Evolutionary conservation across 331 rosid genomes (phyloP), one percentile per base, ranked within the genome.

Genomic region (Arachis monticola): DNA sequence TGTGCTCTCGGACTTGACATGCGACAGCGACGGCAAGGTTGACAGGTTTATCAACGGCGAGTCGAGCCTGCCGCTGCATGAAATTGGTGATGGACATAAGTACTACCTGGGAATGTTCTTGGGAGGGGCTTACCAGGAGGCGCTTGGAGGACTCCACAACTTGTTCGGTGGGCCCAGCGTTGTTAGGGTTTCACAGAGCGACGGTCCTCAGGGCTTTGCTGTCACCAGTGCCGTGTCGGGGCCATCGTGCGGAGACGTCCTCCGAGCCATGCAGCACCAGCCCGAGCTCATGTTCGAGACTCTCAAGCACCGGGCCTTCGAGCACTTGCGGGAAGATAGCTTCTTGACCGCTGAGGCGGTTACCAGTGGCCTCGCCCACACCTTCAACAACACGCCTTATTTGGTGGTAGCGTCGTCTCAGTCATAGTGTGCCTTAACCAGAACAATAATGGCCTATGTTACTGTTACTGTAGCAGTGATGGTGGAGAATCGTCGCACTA

Each of bases 111-210:
- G 97, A 77, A 95, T 95, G 99, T 95, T 95, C 85, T 81, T 95
- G 85, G 99, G 97, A 5, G 99, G 99, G 87, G 97, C 99, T 68
- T 95, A 95, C 64, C 90, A 95, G 97, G 99, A 95, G 92, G 97
- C 99, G 13, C 96, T 95, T 14, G 99, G 99, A 3, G 99, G 99
- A 30, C 40, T 92, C 72, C 99, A 95, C 84, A 95, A 95, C 86
- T 85, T 95, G 78, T 95, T 95, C 13, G 96, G 93, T 60, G 92
- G 93, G 67, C 99, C 99, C 44, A 92, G 97, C 73, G 89, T 90
- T 3, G 92, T 92, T 61, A 88, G 99, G 81, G 97, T 95, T 55
- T 81, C 78, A 42, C 99, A 95, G 86, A 92, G 97, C 27, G 98
- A 95, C 0, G 97, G 97, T 0, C 99, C 99, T 0, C 95, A 95